A percentile compares a stretch with the other conserved stretches of the same genome.
Evolutionary conservation across 768 basidiomycete genomes (phyloP).

Genomic region (Melanogaster broomeanus): DNA sequence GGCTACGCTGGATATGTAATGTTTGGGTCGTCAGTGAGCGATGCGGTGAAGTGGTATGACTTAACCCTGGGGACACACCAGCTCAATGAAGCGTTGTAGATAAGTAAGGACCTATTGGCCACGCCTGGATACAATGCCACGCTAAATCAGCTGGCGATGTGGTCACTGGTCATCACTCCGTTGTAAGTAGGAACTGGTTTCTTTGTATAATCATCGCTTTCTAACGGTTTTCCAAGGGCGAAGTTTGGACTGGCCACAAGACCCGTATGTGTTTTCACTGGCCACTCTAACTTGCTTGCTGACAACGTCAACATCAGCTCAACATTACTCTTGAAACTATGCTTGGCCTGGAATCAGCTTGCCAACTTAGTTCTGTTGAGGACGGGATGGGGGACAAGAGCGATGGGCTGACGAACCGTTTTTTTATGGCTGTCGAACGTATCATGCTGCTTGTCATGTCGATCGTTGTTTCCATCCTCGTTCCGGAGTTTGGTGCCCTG

Average conservation of each 20-base stretch:
- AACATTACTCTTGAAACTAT: constrained; percentile 81
- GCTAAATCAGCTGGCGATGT: constrained; percentile 75
- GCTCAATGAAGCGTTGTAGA: constrained; percentile 40
- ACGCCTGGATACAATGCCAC: constrained; percentile 70
- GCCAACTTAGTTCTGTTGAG: constrained; percentile 19
- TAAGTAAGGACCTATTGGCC: constrained; percentile 78
- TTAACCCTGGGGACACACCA: background rate
- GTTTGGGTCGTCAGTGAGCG: constrained; percentile 80
- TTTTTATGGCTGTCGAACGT: constrained; percentile 55
- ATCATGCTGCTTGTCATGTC: constrained; percentile 57
- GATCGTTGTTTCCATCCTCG: constrained; percentile 67
- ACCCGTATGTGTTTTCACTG: constrained; percentile 52
- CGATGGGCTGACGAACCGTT: constrained; percentile 32
- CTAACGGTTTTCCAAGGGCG: constrained; percentile 51
- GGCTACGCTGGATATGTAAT: constrained; percentile 87
- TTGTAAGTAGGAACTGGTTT: constrained; percentile 56
- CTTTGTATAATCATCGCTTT: background rate
- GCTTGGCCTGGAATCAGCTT: constrained; percentile 60
- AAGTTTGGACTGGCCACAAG: constrained; percentile 87
- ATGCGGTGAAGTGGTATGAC: constrained; percentile 58
- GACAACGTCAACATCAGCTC: constrained; percentile 46
- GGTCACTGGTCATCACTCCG: constrained; percentile 83
- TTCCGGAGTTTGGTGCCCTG: constrained; percentile 79
- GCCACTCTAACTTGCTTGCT: background rate
- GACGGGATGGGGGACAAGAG: constrained; percentile 20